Conservation (phyloP, 2,329 filamentous ascomycete species). For the Fusarium sp. region DNA sequence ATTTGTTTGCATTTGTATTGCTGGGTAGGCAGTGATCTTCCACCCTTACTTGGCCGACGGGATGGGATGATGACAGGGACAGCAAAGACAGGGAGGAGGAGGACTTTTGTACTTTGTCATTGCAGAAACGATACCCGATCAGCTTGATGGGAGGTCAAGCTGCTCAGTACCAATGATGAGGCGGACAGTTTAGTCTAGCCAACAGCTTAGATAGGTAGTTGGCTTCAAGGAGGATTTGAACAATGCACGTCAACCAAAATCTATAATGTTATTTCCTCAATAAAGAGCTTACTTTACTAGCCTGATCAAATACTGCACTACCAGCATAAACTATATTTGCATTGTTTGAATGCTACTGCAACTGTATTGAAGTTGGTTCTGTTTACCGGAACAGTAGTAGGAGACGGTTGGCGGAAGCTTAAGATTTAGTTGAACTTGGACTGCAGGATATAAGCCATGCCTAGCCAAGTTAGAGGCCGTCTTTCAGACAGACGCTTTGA, state of each 20-base stretch:
- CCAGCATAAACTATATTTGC: neutral
- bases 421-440: neutral
- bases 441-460: neutral
- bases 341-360: neutral
- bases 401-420: neutral
- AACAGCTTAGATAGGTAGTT: conserved; percentile 5
- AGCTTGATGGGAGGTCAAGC: conserved; percentile 32
- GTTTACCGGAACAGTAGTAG: neutral
- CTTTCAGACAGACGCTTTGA: conserved; percentile 8
- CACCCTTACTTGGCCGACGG: conserved; percentile 19
- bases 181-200: neutral
- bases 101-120: conserved; percentile 47
- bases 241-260: neutral
- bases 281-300: neutral
- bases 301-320: neutral
- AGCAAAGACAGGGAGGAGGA: conserved; percentile 14
- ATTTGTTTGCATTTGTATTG: conserved; percentile 42
- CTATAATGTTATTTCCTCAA: neutral
- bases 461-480: conserved; percentile 7
- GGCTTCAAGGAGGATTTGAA: conserved; percentile 16
- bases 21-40: conserved; percentile 10
- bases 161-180: conserved; percentile 36
- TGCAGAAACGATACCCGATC: conserved; percentile 49
- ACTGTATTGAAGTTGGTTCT: neutral
- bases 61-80: conserved; percentile 11